Evolutionary conservation across 495 filamentous ascomycete genomes (phyloP).

Genomic region (Tricharina praecox): DNA sequence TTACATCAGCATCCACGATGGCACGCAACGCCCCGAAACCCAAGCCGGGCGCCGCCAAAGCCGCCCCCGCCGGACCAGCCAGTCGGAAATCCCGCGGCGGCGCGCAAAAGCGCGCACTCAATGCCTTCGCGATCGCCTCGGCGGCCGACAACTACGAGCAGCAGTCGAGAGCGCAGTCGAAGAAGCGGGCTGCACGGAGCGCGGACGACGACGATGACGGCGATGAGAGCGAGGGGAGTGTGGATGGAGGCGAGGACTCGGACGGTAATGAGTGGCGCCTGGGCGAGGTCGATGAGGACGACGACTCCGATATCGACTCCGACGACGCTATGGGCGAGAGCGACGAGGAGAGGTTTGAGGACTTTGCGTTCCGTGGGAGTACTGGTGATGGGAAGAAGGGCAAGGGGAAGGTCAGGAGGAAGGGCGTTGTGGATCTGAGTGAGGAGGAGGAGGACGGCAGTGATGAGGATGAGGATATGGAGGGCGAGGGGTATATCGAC

Average conservation of each 20-base stretch:
- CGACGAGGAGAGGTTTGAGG: conserved; percentile 67
- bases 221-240: conserved; percentile 32
- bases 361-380: conserved; percentile 55
- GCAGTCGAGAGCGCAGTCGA: too few relatives aligned
- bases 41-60: too few relatives aligned
- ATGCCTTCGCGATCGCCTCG: conserved; percentile 74
- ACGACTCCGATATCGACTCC: conserved; percentile 73
- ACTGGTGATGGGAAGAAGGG: conserved; percentile 10
- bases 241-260: conserved; percentile 53
- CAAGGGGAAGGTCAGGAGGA: conserved; percentile 8
- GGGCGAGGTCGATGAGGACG: conserved; percentile 54
- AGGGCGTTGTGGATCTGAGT: conserved; percentile 35
- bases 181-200: conserved; percentile 39
- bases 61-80: too few relatives aligned
- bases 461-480: conserved; percentile 35
- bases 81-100: conserved; percentile 21
- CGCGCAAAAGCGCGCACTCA: conserved; percentile 42
- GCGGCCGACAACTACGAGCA: conserved; percentile 38
- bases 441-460: conserved; percentile 39
- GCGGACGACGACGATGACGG: conserved; percentile 29
- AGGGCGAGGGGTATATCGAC: conserved; percentile 23
- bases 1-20: too few relatives aligned
- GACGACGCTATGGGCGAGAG: conserved; percentile 87
- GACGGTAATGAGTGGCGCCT: conserved; percentile 81
- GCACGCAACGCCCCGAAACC: neutral